Percentiles rank a stretch among this genome's conserved stretches.
These are phyloP conservation scores for Aspergillus cristatus DNA, from an alignment of 495 filamentous ascomycete genomes.

Conservation along the genomic window DNA sequence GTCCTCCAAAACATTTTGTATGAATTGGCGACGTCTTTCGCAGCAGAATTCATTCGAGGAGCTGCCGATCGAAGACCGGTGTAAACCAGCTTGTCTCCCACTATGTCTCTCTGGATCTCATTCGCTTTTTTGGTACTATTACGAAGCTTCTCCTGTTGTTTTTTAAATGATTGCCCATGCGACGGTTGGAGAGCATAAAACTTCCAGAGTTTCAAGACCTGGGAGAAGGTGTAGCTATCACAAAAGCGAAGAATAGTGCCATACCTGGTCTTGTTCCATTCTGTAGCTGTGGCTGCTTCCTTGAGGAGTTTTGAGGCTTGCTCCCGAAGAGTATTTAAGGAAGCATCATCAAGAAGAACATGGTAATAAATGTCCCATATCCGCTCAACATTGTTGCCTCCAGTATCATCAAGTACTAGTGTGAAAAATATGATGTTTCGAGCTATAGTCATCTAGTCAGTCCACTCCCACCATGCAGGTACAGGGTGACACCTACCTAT, in stretches of 20 bases:
- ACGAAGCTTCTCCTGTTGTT: no score
- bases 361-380: constrained; percentile 51
- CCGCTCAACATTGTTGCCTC: not conserved
- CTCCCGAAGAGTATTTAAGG: constrained; percentile 19
- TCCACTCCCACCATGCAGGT: no score
- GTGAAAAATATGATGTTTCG: constrained; percentile 44
- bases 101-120: no score
- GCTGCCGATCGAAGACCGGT: no score
- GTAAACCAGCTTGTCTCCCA: no score
- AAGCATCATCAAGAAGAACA: constrained; percentile 30
- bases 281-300: constrained; percentile 21
- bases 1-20: constrained; percentile 25
- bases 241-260: constrained; percentile 24
- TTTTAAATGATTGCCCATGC: not conserved
- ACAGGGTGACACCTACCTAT: constrained; percentile 28
- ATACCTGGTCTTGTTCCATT: constrained; percentile 27
- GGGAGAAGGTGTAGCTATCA: constrained; percentile 19
- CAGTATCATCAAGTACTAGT: constrained; percentile 26
- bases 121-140: no score
- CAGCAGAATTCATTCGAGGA: not conserved
- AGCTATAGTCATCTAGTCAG: constrained; percentile 18
- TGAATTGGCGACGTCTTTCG: constrained; percentile 13
- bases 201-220: constrained; percentile 26
- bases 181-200: constrained; percentile 11
- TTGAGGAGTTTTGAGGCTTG: constrained; percentile 32